phyloP scores from a whole-genome alignment of 495 filamentous ascomycete species.

The Xylona heveae region DNA sequence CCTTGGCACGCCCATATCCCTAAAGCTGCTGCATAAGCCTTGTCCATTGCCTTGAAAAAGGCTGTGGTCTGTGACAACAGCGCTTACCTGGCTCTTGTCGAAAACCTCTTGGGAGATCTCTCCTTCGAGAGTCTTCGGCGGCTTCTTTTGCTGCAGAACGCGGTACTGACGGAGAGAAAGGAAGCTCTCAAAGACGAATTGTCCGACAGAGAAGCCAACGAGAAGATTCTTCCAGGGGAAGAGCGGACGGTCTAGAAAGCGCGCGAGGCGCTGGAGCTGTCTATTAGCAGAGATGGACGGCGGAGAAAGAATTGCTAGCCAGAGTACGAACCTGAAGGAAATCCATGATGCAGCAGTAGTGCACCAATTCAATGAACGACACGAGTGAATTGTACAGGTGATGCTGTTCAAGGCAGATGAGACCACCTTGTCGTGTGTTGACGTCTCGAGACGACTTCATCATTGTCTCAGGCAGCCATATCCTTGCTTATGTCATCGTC shows the following conservation, averaged over 20 bases:
- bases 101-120: slow-evolving; percentile 80
- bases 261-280: slow-evolving; percentile 49
- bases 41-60: background rate
- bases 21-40: too few relatives aligned
- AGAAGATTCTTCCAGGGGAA: slow-evolving; percentile 97
- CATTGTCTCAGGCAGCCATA: too few relatives aligned
- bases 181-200: slow-evolving; percentile 72
- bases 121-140: slow-evolving; percentile 63
- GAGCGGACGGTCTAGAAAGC: slow-evolving; percentile 68
- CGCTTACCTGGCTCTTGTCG: slow-evolving; percentile 69
- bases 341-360: slow-evolving; percentile 7
- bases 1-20: slow-evolving; percentile 90
- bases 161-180: slow-evolving; percentile 73
- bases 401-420: too few relatives aligned
- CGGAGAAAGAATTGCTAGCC: background rate
- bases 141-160: slow-evolving; percentile 54
- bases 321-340: slow-evolving; percentile 11
- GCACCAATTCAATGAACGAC: too few relatives aligned
- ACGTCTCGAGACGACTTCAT: too few relatives aligned
- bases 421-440: too few relatives aligned
- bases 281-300: slow-evolving; percentile 6
- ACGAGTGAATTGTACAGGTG: too few relatives aligned
- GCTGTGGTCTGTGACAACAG: background rate
- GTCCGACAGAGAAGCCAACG: slow-evolving; percentile 73
- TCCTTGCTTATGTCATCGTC: too few relatives aligned